Percentiles rank a stretch among this genome's conserved stretches.
Conservation (phyloP, 441 rosid genomes). For the Isatis lusitanica region DNA sequence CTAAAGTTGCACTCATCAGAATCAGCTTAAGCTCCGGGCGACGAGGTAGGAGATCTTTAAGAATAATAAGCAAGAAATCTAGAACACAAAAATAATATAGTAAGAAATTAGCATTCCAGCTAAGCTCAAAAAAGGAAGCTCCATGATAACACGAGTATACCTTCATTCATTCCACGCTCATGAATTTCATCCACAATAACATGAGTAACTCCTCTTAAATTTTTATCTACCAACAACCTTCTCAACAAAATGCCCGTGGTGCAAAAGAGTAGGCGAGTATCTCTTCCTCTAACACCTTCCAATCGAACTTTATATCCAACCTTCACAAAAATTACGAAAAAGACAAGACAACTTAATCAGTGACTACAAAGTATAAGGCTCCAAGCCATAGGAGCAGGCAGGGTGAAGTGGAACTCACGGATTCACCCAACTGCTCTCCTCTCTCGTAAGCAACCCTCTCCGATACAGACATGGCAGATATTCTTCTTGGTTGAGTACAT, state of each 20-base stretch:
- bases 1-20: constrained; percentile 94
- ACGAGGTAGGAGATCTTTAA: constrained; percentile 82
- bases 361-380: background rate
- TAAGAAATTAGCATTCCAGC: constrained; percentile 34
- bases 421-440: constrained; percentile 92
- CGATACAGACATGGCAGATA: constrained; percentile 92
- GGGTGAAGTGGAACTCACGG: constrained; percentile 56
- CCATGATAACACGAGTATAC: constrained; percentile 42
- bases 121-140: constrained; percentile 29
- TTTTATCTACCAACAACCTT: constrained; percentile 84
- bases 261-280: constrained; percentile 87
- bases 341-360: constrained; percentile 22
- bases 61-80: constrained; percentile 93
- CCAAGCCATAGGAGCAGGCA: background rate
- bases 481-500: constrained; percentile 89
- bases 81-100: constrained; percentile 33
- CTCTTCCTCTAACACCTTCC: constrained; percentile 84
- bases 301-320: constrained; percentile 93
- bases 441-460: constrained; percentile 94
- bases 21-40: constrained; percentile 81
- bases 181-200: constrained; percentile 95
- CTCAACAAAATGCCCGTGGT: constrained; percentile 95
- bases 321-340: constrained; percentile 42
- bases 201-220: constrained; percentile 80
- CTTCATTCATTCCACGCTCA: constrained; percentile 98